Evolutionary conservation across 768 basidiomycete species (phyloP).

Genomic region (Xanthoconium purpureum): DNA sequence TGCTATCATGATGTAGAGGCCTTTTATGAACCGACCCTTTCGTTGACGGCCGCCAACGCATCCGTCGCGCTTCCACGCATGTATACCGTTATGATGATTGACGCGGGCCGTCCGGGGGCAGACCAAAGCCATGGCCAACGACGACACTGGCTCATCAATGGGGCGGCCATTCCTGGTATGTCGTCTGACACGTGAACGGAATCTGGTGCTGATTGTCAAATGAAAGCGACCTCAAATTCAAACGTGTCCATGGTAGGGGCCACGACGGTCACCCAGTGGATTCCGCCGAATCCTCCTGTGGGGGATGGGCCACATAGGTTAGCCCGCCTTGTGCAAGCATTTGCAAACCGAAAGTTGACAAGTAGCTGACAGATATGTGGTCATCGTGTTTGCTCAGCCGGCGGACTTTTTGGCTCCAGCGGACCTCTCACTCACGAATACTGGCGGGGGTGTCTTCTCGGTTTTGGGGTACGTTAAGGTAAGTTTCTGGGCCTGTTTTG

Average conservation of each 20-base stretch:
- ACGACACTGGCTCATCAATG: conserved; percentile 80
- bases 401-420: conserved; percentile 57
- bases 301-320: conserved; percentile 77
- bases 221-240: conserved; percentile 24
- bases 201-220: not conserved
- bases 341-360: not conserved
- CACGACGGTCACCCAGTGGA: conserved; percentile 58
- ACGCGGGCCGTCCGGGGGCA: conserved; percentile 66
- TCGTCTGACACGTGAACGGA: not conserved
- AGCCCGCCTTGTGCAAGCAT: conserved; percentile 1
- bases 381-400: conserved; percentile 66
- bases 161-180: conserved; percentile 48
- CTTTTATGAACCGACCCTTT: conserved; percentile 49
- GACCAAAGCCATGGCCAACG: conserved; percentile 58
- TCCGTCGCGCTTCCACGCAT: conserved; percentile 44
- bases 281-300: conserved; percentile 64
- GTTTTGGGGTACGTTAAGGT: conserved; percentile 58
- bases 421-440: conserved; percentile 47
- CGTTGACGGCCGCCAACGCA: conserved; percentile 48
- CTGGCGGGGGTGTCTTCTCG: conserved; percentile 54
- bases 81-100: conserved; percentile 73
- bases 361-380: conserved; percentile 51
- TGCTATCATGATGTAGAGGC: conserved; percentile 44
- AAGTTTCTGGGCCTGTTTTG: conserved; percentile 9
- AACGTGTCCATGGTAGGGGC: conserved; percentile 43